Conservation (phyloP, 2,329 filamentous ascomycete species). For the Fusarium odoratissimum region DNA sequence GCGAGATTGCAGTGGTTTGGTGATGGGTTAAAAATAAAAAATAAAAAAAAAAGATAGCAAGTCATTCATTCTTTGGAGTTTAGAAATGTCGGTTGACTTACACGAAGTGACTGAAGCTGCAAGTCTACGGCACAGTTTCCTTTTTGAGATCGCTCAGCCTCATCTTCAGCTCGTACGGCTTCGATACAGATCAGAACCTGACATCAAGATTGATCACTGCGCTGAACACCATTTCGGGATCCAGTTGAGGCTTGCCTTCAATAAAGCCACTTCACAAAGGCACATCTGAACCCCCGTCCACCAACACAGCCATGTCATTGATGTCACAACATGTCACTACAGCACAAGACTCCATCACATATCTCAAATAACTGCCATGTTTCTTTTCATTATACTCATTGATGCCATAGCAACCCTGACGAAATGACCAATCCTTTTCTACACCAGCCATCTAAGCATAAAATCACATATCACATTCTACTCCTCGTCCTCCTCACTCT, state of each 20-base stretch:
- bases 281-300: neutral
- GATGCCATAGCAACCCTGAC: conserved; percentile 46
- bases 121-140: neutral
- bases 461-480: conserved; percentile 37
- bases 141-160: neutral
- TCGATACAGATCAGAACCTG: neutral
- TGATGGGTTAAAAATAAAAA: too few species aligned
- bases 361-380: conserved; percentile 17
- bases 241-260: neutral
- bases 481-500: conserved; percentile 44
- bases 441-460: conserved; percentile 46
- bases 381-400: conserved; percentile 49
- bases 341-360: neutral
- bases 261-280: neutral
- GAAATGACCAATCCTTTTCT: conserved; percentile 48
- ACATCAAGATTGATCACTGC: neutral
- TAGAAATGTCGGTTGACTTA: neutral
- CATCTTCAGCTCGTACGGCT: neutral
- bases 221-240: neutral
- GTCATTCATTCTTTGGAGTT: neutral
- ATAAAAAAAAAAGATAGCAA: neutral
- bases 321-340: neutral
- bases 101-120: neutral
- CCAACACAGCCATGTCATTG: neutral
- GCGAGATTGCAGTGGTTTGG: fast-evolving